A percentile compares a stretch with the other conserved stretches of the same genome.
These are phyloP conservation scores for Periglandula ipomoeae DNA, from an alignment of 2,329 filamentous ascomycete genomes.

Conservation along the genomic window DNA sequence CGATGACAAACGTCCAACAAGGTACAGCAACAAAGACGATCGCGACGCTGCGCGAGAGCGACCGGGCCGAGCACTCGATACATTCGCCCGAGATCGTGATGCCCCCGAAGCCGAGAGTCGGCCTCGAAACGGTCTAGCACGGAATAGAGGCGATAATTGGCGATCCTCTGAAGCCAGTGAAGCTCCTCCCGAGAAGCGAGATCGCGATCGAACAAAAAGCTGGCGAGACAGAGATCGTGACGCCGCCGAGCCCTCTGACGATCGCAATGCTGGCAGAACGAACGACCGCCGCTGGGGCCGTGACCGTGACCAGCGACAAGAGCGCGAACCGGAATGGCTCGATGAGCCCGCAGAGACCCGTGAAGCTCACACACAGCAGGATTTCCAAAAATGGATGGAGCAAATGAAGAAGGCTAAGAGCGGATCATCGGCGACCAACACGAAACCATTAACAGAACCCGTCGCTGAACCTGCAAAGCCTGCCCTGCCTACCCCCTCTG, in stretches of 20 bases:
- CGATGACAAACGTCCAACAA: slow-evolving; percentile 33
- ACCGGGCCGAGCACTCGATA: slow-evolving; percentile 40
- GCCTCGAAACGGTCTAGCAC: slow-evolving; percentile 53
- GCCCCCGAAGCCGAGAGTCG: slow-evolving; percentile 43
- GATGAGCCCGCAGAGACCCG: slow-evolving; percentile 63
- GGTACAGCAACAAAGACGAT: slow-evolving; percentile 41
- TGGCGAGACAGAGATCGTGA: slow-evolving; percentile 47
- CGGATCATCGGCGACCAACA: slow-evolving; percentile 15
- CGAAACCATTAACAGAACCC: slow-evolving; percentile 24
- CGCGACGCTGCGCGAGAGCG: slow-evolving; percentile 43
- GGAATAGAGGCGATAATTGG: slow-evolving; percentile 67
- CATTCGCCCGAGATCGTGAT: slow-evolving; percentile 39
- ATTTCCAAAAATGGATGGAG: slow-evolving; percentile 93
- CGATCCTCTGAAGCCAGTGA: slow-evolving; percentile 46
- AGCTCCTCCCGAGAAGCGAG: slow-evolving; percentile 30
- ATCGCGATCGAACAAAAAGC: slow-evolving; percentile 50
- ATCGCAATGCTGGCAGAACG: slow-evolving; percentile 45
- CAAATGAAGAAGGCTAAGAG: slow-evolving; percentile 65
- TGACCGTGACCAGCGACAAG: slow-evolving; percentile 49
- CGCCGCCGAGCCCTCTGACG: slow-evolving; percentile 32
- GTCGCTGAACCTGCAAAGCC: slow-evolving; percentile 39
- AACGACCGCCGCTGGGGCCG: slow-evolving; percentile 46
- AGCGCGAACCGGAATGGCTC: slow-evolving; percentile 87
- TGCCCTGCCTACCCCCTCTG: slow-evolving; percentile 49
- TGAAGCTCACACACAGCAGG: slow-evolving; percentile 72